Evolutionary conservation across 352 stramenopile species (phyloP).

Genomic region (Globisporangium lucens): DNA sequence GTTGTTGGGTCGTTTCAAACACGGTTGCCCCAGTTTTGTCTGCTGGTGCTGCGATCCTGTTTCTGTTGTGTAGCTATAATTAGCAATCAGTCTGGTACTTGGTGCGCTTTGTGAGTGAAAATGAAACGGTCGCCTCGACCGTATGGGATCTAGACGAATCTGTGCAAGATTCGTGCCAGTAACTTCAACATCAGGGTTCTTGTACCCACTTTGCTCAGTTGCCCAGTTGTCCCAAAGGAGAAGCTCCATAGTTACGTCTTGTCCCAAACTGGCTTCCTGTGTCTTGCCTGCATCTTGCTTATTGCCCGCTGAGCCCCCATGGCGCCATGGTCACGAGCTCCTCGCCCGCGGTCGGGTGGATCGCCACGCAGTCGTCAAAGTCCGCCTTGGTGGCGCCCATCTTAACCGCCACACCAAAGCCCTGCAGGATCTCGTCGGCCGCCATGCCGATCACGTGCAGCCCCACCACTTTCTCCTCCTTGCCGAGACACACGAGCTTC

Average conservation of each 20-base stretch:
- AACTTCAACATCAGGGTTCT: not conserved
- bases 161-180: not conserved
- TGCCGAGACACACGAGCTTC: slow-evolving; percentile 92
- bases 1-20: not conserved
- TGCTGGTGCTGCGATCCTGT: not conserved
- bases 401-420: slow-evolving; percentile 98
- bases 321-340: slow-evolving; percentile 96
- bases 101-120: not conserved
- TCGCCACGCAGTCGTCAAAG: slow-evolving; percentile 95
- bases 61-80: not conserved
- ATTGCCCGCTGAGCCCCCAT: slow-evolving; percentile 58
- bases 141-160: not conserved
- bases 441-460: slow-evolving; percentile 95
- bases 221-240: not conserved
- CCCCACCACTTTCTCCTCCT: slow-evolving; percentile 93
- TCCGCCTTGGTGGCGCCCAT: slow-evolving; percentile 97
- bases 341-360: slow-evolving; percentile 96
- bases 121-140: not conserved
- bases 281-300: no score
- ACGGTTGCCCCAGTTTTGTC: not conserved
- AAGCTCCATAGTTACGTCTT: not conserved
- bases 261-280: not conserved
- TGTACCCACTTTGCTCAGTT: not conserved
- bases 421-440: slow-evolving; percentile 98
- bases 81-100: not conserved